A percentile compares a stretch with the other conserved stretches of the same genome.
Evolutionary conservation across 352 stramenopile genomes (phyloP).

Genomic region (Globisporangium heterothallicum): DNA sequence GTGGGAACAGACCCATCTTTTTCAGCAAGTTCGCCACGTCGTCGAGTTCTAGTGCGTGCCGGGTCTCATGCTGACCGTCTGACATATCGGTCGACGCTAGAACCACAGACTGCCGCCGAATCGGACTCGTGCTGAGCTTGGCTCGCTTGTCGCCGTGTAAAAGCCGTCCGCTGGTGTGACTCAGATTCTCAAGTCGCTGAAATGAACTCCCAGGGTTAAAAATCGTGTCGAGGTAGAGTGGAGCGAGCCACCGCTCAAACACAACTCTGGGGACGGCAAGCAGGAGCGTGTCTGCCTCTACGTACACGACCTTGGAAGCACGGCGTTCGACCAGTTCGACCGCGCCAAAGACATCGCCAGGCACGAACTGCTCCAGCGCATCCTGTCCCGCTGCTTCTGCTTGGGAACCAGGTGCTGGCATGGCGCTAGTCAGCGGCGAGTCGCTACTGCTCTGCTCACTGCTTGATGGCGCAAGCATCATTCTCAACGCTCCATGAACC

Average conservation of each 20-base stretch:
- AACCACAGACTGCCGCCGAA: background rate
- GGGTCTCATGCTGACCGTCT: background rate
- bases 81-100: background rate
- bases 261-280: constrained; percentile 25
- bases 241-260: constrained; percentile 43
- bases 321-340: constrained; percentile 19
- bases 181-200: constrained; percentile 11
- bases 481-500: constrained; percentile 20
- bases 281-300: constrained; percentile 29
- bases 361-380: constrained; percentile 16
- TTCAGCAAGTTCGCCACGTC: constrained; percentile 31
- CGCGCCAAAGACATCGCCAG: constrained; percentile 33
- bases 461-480: background rate
- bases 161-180: background rate
- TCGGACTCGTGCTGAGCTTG: background rate
- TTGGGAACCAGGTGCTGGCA: background rate
- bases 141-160: background rate
- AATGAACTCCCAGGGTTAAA: constrained; percentile 37
- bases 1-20: constrained; percentile 28
- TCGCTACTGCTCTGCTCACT: background rate
- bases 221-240: constrained; percentile 25
- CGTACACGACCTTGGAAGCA: constrained; percentile 15
- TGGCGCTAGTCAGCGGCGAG: background rate
- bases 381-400: background rate
- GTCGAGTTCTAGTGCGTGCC: constrained; percentile 16